phyloP scores from a whole-genome alignment of 257 asterid genomes.

The Echium plantagineum region DNA sequence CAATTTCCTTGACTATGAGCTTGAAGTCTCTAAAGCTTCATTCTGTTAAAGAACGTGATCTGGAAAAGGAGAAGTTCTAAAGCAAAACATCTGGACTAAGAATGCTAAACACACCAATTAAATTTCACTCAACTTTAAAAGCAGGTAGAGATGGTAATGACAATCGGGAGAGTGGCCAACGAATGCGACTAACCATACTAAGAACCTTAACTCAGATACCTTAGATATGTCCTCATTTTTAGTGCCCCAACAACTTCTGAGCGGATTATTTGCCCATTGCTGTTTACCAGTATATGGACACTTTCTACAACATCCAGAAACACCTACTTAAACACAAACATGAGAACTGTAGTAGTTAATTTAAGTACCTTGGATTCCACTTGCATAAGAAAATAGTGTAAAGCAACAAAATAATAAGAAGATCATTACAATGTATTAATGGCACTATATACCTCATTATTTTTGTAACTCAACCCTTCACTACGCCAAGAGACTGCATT shows the following conservation, averaged over 20 bases:
- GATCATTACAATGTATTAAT: neutral
- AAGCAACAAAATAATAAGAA: neutral
- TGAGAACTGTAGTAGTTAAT: conserved; percentile 1
- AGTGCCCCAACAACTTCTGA: conserved; percentile 42
- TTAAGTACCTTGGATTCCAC: neutral
- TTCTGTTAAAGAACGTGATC: too few relatives aligned
- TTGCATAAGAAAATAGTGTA: neutral
- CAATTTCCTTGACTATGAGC: neutral
- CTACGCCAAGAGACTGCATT: conserved; percentile 41
- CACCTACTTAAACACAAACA: conserved; percentile 23
- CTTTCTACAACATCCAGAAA: conserved; percentile 45
- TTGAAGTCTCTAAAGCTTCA: too few relatives aligned
- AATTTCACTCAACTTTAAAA: too few relatives aligned
- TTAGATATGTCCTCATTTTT: conserved; percentile 37
- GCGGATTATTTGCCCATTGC: conserved; percentile 39
- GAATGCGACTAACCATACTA: neutral
- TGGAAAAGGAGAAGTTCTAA: too few relatives aligned
- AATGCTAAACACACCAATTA: too few relatives aligned
- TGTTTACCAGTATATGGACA: conserved; percentile 36
- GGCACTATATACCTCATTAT: conserved; percentile 19
- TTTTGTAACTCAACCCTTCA: conserved; percentile 26
- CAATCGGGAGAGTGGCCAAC: neutral
- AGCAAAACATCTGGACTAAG: too few relatives aligned
- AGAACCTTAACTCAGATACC: conserved; percentile 18
- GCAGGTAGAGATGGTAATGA: neutral